Percentiles rank a stretch among this genome's conserved stretches.
phyloP scores from a whole-genome alignment of 2,329 filamentous ascomycete species.

The Herpotrichia juniperi region DNA sequence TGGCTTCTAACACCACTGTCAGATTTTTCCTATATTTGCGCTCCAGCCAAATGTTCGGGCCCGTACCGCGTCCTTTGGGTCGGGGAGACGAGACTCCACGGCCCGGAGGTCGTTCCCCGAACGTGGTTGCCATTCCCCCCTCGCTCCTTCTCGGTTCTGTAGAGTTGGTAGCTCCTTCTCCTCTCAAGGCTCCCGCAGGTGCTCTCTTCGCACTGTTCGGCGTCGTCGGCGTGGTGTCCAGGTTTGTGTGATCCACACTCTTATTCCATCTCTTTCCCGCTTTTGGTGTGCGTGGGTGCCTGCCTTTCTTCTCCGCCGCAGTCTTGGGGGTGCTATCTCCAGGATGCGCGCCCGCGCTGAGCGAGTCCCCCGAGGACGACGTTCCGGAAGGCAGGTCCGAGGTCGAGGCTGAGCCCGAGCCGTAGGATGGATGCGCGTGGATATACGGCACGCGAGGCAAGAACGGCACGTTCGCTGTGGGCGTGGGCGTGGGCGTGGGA shows the following conservation, averaged over 20 bases:
- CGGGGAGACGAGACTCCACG: conserved; percentile 50
- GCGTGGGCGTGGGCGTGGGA: too few relatives aligned
- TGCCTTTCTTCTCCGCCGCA: conserved; percentile 30
- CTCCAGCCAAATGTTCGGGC: conserved; percentile 19
- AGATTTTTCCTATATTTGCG: conserved; percentile 17
- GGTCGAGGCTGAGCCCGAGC: conserved; percentile 32
- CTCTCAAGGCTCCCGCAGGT: too few relatives aligned
- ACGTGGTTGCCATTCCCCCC: conserved; percentile 47
- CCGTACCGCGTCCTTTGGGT: conserved; percentile 52
- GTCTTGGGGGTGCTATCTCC: conserved; percentile 30
- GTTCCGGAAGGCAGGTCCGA: conserved; percentile 34
- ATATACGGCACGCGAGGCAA: conserved; percentile 7
- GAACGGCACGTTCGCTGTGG: too few relatives aligned
- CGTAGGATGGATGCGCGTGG: conserved; percentile 35
- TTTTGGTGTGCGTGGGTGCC: conserved; percentile 36
- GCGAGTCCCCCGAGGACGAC: conserved; percentile 36
- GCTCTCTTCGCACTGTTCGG: too few relatives aligned
- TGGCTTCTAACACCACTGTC: conserved; percentile 61
- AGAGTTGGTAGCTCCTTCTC: too few relatives aligned
- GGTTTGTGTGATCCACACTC: conserved; percentile 33
- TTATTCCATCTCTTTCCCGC: conserved; percentile 40
- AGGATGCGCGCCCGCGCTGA: conserved; percentile 27
- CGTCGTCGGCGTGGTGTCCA: conserved; percentile 20
- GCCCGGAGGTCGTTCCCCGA: conserved; percentile 41
- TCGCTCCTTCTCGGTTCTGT: too few relatives aligned